phyloP scores from a whole-genome alignment of 257 asterid genomes.

The Rehmannia glutinosa region DNA sequence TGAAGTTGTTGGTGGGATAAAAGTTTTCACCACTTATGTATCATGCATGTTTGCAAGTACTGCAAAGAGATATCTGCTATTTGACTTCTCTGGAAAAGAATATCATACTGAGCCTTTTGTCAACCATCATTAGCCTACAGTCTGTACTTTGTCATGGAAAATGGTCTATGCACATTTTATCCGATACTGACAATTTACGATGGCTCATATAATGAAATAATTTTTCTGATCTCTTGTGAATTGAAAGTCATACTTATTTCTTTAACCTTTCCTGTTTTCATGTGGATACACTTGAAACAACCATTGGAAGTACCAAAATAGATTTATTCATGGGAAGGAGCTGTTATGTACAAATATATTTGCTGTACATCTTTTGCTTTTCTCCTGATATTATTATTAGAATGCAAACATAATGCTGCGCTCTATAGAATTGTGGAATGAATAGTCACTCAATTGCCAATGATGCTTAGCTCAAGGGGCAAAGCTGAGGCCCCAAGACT shows the following conservation, averaged over 20 bases:
- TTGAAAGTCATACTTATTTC: background rate
- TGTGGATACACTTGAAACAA: background rate
- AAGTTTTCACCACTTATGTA: background rate
- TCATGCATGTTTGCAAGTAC: background rate
- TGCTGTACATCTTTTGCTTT: background rate
- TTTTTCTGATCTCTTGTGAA: background rate
- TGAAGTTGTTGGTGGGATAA: background rate
- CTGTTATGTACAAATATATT: too few relatives aligned
- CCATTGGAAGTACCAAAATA: background rate
- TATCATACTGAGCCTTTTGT: background rate
- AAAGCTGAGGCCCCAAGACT: too few relatives aligned
- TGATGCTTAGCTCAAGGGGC: background rate
- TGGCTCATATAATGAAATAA: background rate
- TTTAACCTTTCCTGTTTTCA: background rate
- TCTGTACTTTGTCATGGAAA: background rate
- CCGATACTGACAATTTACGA: background rate
- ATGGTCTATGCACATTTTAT: constrained; percentile 2
- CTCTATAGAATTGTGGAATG: background rate
- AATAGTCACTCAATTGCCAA: background rate
- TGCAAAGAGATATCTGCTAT: background rate
- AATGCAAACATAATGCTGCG: background rate
- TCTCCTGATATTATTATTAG: background rate
- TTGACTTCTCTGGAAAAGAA: background rate
- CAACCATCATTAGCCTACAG: background rate
- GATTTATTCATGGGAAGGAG: too few relatives aligned